Evolutionary conservation across 768 basidiomycete species (phyloP), one percentile per base, ranked within the genome.

Genomic region (Mycena indigotica): DNA sequence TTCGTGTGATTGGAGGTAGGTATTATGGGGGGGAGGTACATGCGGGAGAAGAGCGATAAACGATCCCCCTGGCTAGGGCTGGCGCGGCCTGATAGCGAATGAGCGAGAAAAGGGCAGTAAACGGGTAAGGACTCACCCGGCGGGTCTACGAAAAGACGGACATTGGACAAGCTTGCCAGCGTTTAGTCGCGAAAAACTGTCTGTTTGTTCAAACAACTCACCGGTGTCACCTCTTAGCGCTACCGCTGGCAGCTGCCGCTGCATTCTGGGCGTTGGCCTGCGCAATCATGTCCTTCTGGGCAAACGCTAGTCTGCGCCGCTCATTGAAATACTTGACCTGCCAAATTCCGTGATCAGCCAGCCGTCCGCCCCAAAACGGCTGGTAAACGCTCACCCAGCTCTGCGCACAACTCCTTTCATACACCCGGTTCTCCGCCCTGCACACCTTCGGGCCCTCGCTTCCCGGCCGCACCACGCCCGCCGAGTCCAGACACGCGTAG

Each of bases 261-360:
- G 72, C 57, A 35, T 71, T 72, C 52, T 73, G 71, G 15, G 66
- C 67, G 53, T 68, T 71, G 5, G 74, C 76, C 57, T 77, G 77
- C 17, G 82, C 82, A 28, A 91, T 79, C 52, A 87, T 75, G 38
- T 85, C 84, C 66, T 87, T 90, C 72, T 93, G 91, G 55, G 86
- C 84, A 58, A 89, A 90, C 8, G 85, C 89, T 51, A 95, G 82
- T 30, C 92, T 83, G 52, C 95, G 81, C 30, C 94, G 85, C 70
- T 93, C 90, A 76, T 97, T 96, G 68, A 98, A 97, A 71, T 98
- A 96, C 25, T 91, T 91, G 65, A 98, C 88, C 95, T 98, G 64
- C 29, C 15, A 41, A 45, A 56, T 52, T 21, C 26, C 51, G 45
- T 29, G 45, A 39, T 29, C 29, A 62, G n/a, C n/a, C n/a, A n/a